Base-by-base conservation (phyloP, 2,329 filamentous ascomycete species). In the Falciphora oryzae region DNA sequence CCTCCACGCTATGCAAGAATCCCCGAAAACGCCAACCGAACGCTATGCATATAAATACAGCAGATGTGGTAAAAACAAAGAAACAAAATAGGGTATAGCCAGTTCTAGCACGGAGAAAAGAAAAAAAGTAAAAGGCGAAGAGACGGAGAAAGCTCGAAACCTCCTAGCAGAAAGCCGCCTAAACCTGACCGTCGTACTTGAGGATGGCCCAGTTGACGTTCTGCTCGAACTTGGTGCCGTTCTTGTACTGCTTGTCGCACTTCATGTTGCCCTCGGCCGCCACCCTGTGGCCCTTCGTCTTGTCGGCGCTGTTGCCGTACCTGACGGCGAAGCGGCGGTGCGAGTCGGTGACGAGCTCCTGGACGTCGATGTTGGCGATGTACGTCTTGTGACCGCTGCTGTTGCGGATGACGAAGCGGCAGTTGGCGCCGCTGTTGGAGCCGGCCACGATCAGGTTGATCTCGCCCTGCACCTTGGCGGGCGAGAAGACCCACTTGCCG, bases 171-270 rank as follows among this genome's bases (percentile, higher is more conserved):
- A 44, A 61, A 16, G 8, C 32, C 16, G n/a, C 25, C 10, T 62
- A 62, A 14, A 62, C 25, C 27, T 44, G 22, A 16, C 61, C 44
- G 22, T 62, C 61, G 28, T 56, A 32, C 25, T 56, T 29, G 14
- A 62, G 50, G 14, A 62, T 32, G 31, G 38, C 61, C 61, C 61
- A 63, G 50, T 35, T 50, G 14, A 35, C 44, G 4, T 50, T 50
- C 27, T 63, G 44, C 13, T 57, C 44, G n/a, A 35, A 57, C 50
- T n/a, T 57, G 44, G 61, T 57, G 14, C 53, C 28, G 61, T 57
- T 62, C n/a, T 62, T 63, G 28, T 32, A 31, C 61, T 57, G 44
- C 44, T 63, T 27, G 28, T 57, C 61, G 22, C 50, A 63, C 61
- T 56, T 63, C 44, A 63, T 63, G 44, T 14, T 18, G 16, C 44